Evolutionary conservation across 768 basidiomycete genomes (phyloP).

Genomic region (Macrolepiota albuminosa): DNA sequence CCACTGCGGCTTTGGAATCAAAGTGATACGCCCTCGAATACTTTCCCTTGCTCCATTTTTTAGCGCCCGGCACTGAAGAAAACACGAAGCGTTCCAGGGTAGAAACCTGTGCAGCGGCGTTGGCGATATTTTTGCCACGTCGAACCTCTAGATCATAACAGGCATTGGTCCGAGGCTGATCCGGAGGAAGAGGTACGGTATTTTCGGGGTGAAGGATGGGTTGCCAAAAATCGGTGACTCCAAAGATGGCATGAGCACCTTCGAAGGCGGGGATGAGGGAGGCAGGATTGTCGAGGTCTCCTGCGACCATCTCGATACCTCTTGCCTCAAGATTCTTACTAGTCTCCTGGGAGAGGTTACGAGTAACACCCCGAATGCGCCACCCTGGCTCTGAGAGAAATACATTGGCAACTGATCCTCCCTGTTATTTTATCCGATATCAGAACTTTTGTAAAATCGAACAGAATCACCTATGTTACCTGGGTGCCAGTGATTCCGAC

Average conservation of each 20-base stretch:
- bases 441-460: neutral
- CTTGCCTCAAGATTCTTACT: conserved; percentile 1
- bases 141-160: conserved; percentile 7
- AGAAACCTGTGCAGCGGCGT: conserved; percentile 1
- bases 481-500: conserved; percentile 8
- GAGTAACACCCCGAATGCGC: conserved; percentile 9
- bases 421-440: neutral
- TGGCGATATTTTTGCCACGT: conserved; percentile 5
- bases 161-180: neutral
- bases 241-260: conserved; percentile 8
- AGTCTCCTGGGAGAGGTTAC: neutral
- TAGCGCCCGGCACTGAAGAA: neutral
- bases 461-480: neutral
- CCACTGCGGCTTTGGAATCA: conserved; percentile 4
- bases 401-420: conserved; percentile 5
- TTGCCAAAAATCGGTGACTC: conserved; percentile 10
- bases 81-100: conserved; percentile 3
- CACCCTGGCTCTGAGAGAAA: conserved; percentile 8
- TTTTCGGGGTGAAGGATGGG: neutral
- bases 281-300: conserved; percentile 1
- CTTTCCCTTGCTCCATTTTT: conserved; percentile 5
- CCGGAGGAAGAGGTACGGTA: neutral
- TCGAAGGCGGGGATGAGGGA: conserved; percentile 1
- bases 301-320: conserved; percentile 6
- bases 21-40: conserved; percentile 2